These are phyloP conservation scores for Ceratobasidium sp. DNA, from an alignment of 1,284 basidiomycete species.

Conservation along the genomic window DNA sequence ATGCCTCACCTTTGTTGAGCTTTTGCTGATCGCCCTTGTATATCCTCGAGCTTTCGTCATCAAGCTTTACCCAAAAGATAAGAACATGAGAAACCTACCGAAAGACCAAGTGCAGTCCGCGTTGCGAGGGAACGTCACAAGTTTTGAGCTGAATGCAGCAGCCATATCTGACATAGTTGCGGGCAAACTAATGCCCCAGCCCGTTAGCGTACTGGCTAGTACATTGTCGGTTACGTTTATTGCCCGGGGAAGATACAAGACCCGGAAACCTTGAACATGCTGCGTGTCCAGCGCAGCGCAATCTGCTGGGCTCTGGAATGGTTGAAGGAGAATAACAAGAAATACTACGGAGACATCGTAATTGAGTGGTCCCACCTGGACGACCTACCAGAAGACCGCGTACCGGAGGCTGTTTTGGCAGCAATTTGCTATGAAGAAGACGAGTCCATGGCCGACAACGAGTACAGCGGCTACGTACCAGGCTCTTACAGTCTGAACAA, in stretches of 20 bases:
- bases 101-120: slow-evolving; percentile 52
- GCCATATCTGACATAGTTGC: slow-evolving; percentile 55
- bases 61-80: slow-evolving; percentile 56
- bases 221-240: slow-evolving; percentile 58
- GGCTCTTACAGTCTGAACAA: background rate
- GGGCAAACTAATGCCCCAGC: slow-evolving; percentile 57
- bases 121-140: slow-evolving; percentile 58
- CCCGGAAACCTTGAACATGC: slow-evolving; percentile 51
- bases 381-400: slow-evolving; percentile 41
- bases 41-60: slow-evolving; percentile 55
- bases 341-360: slow-evolving; percentile 25
- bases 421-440: slow-evolving; percentile 3
- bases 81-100: slow-evolving; percentile 48
- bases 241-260: slow-evolving; percentile 55
- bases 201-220: slow-evolving; percentile 53
- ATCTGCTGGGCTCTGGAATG: slow-evolving; percentile 51
- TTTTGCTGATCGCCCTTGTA: slow-evolving; percentile 52
- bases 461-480: slow-evolving; percentile 18
- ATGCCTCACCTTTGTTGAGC: slow-evolving; percentile 54
- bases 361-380: slow-evolving; percentile 1
- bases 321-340: slow-evolving; percentile 41
- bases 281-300: slow-evolving; percentile 52
- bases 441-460: slow-evolving; percentile 14
- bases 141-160: slow-evolving; percentile 53
- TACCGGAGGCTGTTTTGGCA: slow-evolving; percentile 37